phyloP scores from a whole-genome alignment of 495 filamentous ascomycete genomes.

The Penicillium lividum region DNA sequence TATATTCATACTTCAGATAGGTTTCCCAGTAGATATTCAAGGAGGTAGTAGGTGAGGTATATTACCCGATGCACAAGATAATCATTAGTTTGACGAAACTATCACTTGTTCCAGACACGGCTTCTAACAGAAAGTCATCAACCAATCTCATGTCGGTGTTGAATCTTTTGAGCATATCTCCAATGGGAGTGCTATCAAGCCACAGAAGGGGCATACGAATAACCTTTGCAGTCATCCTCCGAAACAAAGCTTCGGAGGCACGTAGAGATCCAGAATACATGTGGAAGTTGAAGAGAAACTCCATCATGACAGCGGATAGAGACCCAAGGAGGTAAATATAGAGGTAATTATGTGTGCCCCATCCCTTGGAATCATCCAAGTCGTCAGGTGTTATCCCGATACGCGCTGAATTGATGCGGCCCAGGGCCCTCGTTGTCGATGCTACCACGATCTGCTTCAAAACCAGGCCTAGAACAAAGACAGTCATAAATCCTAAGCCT shows the following conservation, averaged over 20 bases:
- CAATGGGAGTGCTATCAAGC: not conserved
- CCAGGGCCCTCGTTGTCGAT: not conserved
- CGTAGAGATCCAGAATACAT: not conserved
- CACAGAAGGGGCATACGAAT: not conserved
- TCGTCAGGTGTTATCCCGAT: not conserved
- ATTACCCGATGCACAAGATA: not conserved
- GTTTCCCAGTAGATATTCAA: too few relatives aligned
- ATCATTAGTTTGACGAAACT: not conserved
- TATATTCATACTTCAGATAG: too few relatives aligned
- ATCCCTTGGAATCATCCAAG: too few relatives aligned
- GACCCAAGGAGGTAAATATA: not conserved
- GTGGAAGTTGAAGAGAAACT: not conserved
- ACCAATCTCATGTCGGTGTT: not conserved
- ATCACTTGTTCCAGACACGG: not conserved
- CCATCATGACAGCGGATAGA: not conserved
- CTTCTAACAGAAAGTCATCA: not conserved
- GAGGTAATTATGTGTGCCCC: not conserved
- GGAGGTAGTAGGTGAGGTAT: too few relatives aligned
- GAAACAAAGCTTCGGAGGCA: not conserved
- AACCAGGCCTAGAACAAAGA: not conserved
- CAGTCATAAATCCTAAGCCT: not conserved
- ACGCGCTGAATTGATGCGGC: not conserved
- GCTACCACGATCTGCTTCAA: not conserved
- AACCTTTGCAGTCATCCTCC: not conserved
- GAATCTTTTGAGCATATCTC: not conserved